These are phyloP conservation scores for Ophiostoma populinum DNA, from an alignment of 2,329 filamentous ascomycete genomes.

Conservation along the genomic window DNA sequence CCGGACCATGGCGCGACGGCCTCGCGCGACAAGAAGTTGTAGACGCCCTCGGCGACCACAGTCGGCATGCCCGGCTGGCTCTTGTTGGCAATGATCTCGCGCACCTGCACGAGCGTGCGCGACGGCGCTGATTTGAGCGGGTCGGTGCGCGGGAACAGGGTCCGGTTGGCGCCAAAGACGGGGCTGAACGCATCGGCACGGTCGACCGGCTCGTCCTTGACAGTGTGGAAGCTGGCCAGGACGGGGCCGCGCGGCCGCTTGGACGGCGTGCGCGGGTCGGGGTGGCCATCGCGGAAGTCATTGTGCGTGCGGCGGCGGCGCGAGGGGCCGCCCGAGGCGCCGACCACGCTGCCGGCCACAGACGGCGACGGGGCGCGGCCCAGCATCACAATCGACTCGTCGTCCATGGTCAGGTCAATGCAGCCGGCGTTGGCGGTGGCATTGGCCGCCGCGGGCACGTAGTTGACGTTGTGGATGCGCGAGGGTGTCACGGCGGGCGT, in stretches of 20 bases:
- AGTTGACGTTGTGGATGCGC: too few species aligned
- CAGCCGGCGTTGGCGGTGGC: background rate
- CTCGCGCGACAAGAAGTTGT: constrained; percentile 38
- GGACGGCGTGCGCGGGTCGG: constrained; percentile 6
- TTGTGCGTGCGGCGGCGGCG: constrained; percentile 7
- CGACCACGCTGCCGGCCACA: background rate
- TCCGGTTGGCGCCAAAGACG: background rate
- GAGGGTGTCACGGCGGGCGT: too few species aligned
- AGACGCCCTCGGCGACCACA: constrained; percentile 40
- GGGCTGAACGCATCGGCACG: background rate
- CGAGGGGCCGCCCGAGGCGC: background rate
- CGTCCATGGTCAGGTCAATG: constrained; percentile 21
- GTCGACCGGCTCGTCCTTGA: constrained; percentile 14
- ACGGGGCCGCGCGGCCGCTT: constrained; percentile 7
- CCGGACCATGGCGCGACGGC: constrained; percentile 40
- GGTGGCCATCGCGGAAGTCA: constrained; percentile 9
- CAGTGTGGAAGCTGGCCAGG: background rate
- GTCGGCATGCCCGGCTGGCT: constrained; percentile 40
- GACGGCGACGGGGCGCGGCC: background rate
- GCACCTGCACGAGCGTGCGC: constrained; percentile 31
- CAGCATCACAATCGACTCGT: constrained; percentile 16
- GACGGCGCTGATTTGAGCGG: background rate
- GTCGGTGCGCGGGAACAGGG: background rate
- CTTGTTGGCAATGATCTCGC: constrained; percentile 34
- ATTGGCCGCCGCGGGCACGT: too few species aligned